phyloP scores from a whole-genome alignment of 1,284 basidiomycete genomes.

The Psilocybe mexicana region DNA sequence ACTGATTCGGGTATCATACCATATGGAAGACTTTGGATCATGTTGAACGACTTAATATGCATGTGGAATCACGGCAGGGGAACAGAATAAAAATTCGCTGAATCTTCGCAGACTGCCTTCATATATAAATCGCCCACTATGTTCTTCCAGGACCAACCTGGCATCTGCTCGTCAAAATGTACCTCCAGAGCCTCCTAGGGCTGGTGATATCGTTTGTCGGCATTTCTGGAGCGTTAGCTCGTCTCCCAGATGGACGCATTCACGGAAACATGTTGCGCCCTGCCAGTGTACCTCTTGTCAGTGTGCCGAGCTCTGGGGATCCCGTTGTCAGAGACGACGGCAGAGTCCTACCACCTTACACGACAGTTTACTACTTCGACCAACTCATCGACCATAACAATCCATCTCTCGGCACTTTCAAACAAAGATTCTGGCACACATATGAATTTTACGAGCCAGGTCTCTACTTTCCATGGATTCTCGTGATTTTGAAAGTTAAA shows the following conservation, averaged over 20 bases:
- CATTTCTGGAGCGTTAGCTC: constrained; percentile 27
- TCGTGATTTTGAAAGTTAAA: neutral
- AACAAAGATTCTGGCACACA: constrained; percentile 71
- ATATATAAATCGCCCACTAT: constrained; percentile 8
- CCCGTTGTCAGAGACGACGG: constrained; percentile 48
- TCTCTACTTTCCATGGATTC: neutral
- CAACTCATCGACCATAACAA: constrained; percentile 75
- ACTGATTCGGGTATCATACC: constrained; percentile 2
- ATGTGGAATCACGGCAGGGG: constrained; percentile 14
- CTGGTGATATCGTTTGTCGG: constrained; percentile 21
- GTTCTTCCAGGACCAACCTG: constrained; percentile 3
- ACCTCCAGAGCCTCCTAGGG: constrained; percentile 19
- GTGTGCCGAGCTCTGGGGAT: constrained; percentile 20
- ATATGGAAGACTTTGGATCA: constrained; percentile 12
- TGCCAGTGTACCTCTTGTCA: constrained; percentile 38
- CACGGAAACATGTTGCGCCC: constrained; percentile 40
- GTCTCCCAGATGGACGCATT: constrained; percentile 37
- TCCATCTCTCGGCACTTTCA: constrained; percentile 72
- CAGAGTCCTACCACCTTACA: constrained; percentile 43
- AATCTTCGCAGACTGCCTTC: constrained; percentile 14
- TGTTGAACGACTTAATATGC: constrained; percentile 9
- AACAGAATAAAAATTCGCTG: constrained; percentile 10
- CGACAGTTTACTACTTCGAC: constrained; percentile 61
- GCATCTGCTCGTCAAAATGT: constrained; percentile 13
- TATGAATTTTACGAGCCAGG: constrained; percentile 62